phyloP scores from a whole-genome alignment of 768 basidiomycete species.

The Strobilomyces echinocephalus region DNA sequence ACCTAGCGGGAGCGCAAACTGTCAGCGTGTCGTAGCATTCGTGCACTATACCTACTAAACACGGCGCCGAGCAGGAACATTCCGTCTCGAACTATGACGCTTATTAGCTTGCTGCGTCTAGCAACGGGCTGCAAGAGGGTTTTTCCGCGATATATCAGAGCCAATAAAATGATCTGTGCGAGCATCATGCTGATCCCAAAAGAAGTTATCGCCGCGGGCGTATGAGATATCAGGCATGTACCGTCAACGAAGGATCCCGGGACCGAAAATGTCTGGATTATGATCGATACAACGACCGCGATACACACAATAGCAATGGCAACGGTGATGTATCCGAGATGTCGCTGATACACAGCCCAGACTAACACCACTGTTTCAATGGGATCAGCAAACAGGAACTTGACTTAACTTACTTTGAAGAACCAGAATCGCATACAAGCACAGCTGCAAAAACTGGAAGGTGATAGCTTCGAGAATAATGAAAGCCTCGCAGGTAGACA shows the following conservation, averaged over 20 bases:
- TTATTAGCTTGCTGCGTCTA: constrained; percentile 13
- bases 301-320: constrained; percentile 2
- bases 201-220: background rate
- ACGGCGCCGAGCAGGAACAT: constrained; percentile 4
- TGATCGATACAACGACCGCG: background rate
- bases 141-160: constrained; percentile 16
- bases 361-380: constrained; percentile 5
- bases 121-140: background rate
- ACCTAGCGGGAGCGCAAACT: constrained; percentile 1
- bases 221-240: constrained; percentile 5
- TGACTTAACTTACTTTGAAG: constrained; percentile 15
- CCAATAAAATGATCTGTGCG: constrained; percentile 13
- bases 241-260: constrained; percentile 4
- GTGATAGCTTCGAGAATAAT: background rate
- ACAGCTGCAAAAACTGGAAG: constrained; percentile 12
- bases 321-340: background rate
- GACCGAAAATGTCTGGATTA: background rate
- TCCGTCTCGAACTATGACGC: constrained; percentile 16
- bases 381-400: background rate
- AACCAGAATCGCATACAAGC: constrained; percentile 12
- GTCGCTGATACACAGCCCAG: constrained; percentile 10
- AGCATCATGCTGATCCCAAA: constrained; percentile 3
- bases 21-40: background rate
- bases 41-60: constrained; percentile 7
- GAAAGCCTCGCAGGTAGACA: constrained; percentile 2